Evolutionary conservation across 345 rosid species (phyloP).

Genomic region (Cochlearia excelsa): DNA sequence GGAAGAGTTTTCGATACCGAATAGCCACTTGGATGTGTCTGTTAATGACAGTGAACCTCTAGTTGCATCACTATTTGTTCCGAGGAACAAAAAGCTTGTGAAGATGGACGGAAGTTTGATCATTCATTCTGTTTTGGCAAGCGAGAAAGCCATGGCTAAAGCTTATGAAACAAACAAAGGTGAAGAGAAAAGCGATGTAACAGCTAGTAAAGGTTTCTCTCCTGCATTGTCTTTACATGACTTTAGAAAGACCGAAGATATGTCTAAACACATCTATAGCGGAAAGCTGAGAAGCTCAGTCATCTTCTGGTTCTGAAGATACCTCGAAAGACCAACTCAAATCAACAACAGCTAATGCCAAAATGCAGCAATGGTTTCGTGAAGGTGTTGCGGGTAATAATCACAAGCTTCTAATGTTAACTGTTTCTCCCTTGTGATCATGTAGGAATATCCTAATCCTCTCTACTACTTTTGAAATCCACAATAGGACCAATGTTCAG

Average conservation of each 20-base stretch:
- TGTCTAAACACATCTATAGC: constrained; percentile 45
- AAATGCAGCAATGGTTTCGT: constrained; percentile 95
- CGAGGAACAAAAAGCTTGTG: constrained; percentile 93
- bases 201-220: constrained; percentile 44
- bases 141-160: constrained; percentile 78
- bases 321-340: constrained; percentile 64
- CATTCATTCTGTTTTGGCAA: constrained; percentile 83
- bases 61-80: constrained; percentile 89
- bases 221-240: constrained; percentile 63
- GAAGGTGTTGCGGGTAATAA: constrained; percentile 96
- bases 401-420: constrained; percentile 4
- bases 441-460: constrained; percentile 12
- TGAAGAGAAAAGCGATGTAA: constrained; percentile 50
- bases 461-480: not conserved
- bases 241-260: constrained; percentile 43
- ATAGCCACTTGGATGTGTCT: constrained; percentile 29
- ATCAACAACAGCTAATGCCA: constrained; percentile 67
- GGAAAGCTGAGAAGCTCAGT: constrained; percentile 63
- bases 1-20: constrained; percentile 58
- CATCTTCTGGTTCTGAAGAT: constrained; percentile 65
- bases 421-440: constrained; percentile 6
- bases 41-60: constrained; percentile 72
- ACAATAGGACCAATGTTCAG: constrained; percentile 84
- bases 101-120: constrained; percentile 98
- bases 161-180: constrained; percentile 35